These are phyloP conservation scores for Pichia sp. DNA, from an alignment of 1,139 yeast genomes.

Conservation along the genomic window DNA sequence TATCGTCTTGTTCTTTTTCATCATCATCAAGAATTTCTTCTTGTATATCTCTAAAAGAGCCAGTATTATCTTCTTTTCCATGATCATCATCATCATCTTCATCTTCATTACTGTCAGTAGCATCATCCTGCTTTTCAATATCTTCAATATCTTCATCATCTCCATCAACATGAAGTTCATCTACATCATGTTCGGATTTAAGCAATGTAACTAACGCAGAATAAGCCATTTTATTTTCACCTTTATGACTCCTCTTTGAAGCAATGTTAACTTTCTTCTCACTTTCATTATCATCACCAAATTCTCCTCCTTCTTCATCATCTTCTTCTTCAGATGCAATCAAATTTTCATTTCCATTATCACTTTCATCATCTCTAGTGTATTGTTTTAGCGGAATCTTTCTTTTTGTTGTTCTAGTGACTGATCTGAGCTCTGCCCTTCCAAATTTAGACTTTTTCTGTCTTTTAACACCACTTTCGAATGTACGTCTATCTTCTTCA, in stretches of 20 bases:
- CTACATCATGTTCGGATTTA: constrained; percentile 43
- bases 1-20: constrained; percentile 31
- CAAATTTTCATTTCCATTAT: constrained; percentile 4
- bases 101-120: constrained; percentile 29
- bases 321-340: constrained; percentile 17
- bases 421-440: constrained; percentile 50
- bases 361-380: constrained; percentile 19
- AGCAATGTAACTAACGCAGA: constrained; percentile 70
- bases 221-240: constrained; percentile 48
- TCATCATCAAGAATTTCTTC: constrained; percentile 30
- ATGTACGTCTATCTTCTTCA: no score
- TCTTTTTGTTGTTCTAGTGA: constrained; percentile 41
- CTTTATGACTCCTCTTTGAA: constrained; percentile 23
- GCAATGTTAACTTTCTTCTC: constrained; percentile 11
- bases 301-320: constrained; percentile 16
- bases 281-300: constrained; percentile 17
- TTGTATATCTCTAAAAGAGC: constrained; percentile 19
- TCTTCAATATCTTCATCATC: constrained; percentile 29
- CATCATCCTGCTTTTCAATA: constrained; percentile 30
- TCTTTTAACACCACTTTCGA: constrained; percentile 5
- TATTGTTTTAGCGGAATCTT: constrained; percentile 6
- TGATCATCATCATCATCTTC: constrained; percentile 33
- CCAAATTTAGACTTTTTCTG: constrained; percentile 41
- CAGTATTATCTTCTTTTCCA: constrained; percentile 27
- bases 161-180: constrained; percentile 37